Percentiles rank a stretch among this genome's conserved stretches.
Evolutionary conservation across 352 stramenopile species (phyloP).

Genomic region (Pythium grandisporangium): DNA sequence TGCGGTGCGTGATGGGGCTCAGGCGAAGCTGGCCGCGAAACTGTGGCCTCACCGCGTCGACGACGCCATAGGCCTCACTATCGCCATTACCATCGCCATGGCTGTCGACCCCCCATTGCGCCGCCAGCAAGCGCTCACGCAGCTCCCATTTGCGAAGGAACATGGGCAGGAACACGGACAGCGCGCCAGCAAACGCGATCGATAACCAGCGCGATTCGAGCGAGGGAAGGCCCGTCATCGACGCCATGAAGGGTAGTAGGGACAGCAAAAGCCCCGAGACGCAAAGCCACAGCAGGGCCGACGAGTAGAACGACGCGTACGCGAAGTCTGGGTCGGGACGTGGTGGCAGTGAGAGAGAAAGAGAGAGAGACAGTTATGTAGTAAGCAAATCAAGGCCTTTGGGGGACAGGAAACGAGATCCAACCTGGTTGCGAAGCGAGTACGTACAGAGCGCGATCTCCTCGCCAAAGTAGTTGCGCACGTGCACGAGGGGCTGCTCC

Average conservation of each 20-base stretch:
- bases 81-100: no score
- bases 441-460: slow-evolving; percentile 66
- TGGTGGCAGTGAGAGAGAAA: neutral
- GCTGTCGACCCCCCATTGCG: slow-evolving; percentile 51
- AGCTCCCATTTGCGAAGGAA: slow-evolving; percentile 62
- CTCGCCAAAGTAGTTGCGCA: slow-evolving; percentile 80
- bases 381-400: no score
- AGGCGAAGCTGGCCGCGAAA: slow-evolving; percentile 43
- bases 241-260: no score
- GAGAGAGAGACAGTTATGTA: neutral
- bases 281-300: slow-evolving; percentile 27
- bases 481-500: slow-evolving; percentile 33
- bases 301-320: slow-evolving; percentile 51
- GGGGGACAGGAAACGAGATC: neutral
- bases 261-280: slow-evolving; percentile 22
- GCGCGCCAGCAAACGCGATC: slow-evolving; percentile 35
- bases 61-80: slow-evolving; percentile 14
- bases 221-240: no score
- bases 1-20: slow-evolving; percentile 39
- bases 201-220: no score
- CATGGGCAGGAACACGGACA: slow-evolving; percentile 28
- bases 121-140: slow-evolving; percentile 22
- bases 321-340: slow-evolving; percentile 31
- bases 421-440: neutral
- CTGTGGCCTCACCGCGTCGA: slow-evolving; percentile 23